These are phyloP conservation scores for Salix dunnii DNA, from an alignment of 345 rosid genomes.

Conservation along the genomic window DNA sequence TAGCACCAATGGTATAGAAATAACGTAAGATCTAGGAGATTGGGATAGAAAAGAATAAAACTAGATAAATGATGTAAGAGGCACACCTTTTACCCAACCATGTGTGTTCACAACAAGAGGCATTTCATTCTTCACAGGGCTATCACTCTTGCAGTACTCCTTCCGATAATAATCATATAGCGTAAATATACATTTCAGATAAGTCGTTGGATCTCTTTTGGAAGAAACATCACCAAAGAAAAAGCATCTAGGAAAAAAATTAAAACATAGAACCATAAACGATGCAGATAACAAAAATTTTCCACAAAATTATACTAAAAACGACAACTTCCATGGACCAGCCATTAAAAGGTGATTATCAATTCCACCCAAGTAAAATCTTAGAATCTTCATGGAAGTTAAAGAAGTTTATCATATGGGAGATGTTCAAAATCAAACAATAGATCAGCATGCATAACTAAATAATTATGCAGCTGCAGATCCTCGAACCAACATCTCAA, in stretches of 20 bases:
- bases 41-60: neutral
- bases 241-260: constrained; percentile 45
- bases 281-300: no score
- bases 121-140: constrained; percentile 38
- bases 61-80: constrained; percentile 2
- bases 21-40: neutral
- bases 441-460: neutral
- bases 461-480: neutral
- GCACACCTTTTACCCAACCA: constrained; percentile 95
- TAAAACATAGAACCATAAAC: neutral
- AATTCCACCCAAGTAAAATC: neutral
- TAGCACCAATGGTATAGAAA: neutral
- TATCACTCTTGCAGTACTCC: constrained; percentile 39
- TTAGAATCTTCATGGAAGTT: neutral
- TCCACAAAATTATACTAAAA: no score
- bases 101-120: constrained; percentile 89
- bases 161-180: constrained; percentile 58
- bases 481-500: neutral
- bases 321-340: no score
- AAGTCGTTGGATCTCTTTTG: constrained; percentile 72
- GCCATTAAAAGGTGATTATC: no score
- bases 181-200: constrained; percentile 57
- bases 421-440: neutral
- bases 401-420: neutral
- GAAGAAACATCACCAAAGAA: constrained; percentile 90